Evolutionary conservation across 1,284 basidiomycete species (phyloP).

Genomic region (Vanrija pseudolonga): DNA sequence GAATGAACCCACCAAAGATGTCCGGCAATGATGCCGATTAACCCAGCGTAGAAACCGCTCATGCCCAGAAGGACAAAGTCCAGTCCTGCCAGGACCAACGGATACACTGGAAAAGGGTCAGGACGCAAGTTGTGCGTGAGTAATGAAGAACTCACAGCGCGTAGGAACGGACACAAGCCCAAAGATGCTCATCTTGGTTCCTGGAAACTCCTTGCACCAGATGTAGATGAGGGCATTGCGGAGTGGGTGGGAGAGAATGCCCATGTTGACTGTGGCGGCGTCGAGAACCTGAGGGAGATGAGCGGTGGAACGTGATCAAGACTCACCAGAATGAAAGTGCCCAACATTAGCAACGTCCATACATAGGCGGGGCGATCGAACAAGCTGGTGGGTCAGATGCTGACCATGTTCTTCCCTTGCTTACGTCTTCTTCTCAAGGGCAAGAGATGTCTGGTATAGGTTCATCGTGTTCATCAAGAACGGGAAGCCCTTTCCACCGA

Average conservation of each 20-base stretch:
- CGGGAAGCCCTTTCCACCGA: constrained; percentile 37
- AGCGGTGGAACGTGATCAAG: neutral
- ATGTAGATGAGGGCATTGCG: constrained; percentile 45
- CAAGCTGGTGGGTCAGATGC: constrained; percentile 17
- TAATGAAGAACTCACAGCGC: constrained; percentile 21
- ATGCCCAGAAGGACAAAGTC: constrained; percentile 41
- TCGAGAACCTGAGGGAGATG: constrained; percentile 30
- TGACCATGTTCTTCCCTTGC: constrained; percentile 4
- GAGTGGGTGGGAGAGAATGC: constrained; percentile 44
- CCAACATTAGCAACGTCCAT: constrained; percentile 42
- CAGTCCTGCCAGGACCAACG: constrained; percentile 35
- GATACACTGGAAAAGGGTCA: constrained; percentile 36
- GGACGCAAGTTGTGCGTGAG: neutral
- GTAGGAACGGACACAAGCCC: constrained; percentile 45
- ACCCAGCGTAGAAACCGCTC: constrained; percentile 29
- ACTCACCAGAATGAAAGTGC: constrained; percentile 28
- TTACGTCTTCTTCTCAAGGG: constrained; percentile 41
- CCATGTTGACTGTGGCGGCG: constrained; percentile 22
- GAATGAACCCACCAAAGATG: constrained; percentile 37
- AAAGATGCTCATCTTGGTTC: constrained; percentile 43
- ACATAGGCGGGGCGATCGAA: constrained; percentile 40
- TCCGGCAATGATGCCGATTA: constrained; percentile 42
- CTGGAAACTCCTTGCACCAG: constrained; percentile 44
- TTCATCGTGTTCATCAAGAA: constrained; percentile 44
- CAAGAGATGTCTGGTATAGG: constrained; percentile 44